Evolutionary conservation across 108 stramenopile genomes (phyloP), one percentile per base, ranked within the genome.

Genomic region (Cyclotella cryptica): DNA sequence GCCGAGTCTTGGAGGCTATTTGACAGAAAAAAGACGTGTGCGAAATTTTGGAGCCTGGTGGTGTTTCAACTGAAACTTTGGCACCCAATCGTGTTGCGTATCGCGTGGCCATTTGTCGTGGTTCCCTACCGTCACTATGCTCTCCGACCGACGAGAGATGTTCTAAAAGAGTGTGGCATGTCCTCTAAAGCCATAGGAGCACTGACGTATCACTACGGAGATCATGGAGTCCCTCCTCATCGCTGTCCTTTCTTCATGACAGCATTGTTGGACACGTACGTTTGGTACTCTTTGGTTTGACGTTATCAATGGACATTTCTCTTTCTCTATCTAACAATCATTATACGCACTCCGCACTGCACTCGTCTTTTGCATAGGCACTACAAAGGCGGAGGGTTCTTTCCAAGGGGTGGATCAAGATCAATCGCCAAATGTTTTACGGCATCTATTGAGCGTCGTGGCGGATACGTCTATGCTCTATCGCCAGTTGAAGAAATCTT

Each of bases 201-300:
- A 49, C n/a, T 80, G 40, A 69, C 61, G 10, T 80, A 80, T 72
- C 66, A 75, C 45, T 80, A 54, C 40, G 77, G 77, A 13, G 79
- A 80, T 60, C 66, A 75, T 12, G 73, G 79, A 26, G 68, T 57
- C 29, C 69, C 79, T 24, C 79, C 79, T 9, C 28, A 39, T 39
- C 14, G 53, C 15, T 68, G 49, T 29, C 74, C 79, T 6, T 54
- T 80, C 22, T 80, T 75, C 49, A 57, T 80, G 67, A 73, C 72
- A 11, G 78, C 78, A 45, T 26, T 71, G 14, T 46, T 79, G 29
- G 72, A 79, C 21, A 46, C 54, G 64, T 72, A 24, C 60, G 72
- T 71, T n/a, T 49, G n/a, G 15, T 3, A n/a, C 47, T 49, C 6
- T 3, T 49, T 9, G 3, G 47, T 49, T 17, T n/a, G n/a, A 49